Evolutionary conservation across 768 basidiomycete species (phyloP).

Genomic region (Amanita muscaria): DNA sequence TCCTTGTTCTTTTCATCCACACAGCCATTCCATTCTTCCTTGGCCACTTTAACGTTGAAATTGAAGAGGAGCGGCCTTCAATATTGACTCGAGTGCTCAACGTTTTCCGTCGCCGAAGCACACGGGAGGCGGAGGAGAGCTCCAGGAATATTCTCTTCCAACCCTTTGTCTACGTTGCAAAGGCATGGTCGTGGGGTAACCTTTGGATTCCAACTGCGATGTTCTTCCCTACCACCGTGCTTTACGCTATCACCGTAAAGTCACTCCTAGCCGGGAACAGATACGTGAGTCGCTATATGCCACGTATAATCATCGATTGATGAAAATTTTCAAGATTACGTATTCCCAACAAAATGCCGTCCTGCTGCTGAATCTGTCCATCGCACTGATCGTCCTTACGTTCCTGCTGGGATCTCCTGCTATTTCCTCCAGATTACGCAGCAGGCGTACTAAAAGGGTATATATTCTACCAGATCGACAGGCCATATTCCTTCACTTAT

Average conservation of each 20-base stretch:
- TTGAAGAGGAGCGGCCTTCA: slow-evolving; percentile 3
- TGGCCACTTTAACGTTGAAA: slow-evolving; percentile 4
- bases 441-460: not conserved
- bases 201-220: slow-evolving; percentile 4
- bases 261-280: slow-evolving; percentile 30
- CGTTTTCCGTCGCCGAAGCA: not conserved
- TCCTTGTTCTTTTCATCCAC: slow-evolving; percentile 36
- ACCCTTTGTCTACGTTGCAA: not conserved
- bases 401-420: slow-evolving; percentile 31
- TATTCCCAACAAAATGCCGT: slow-evolving; percentile 51
- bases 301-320: slow-evolving; percentile 37
- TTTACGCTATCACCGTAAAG: not conserved
- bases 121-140: not conserved
- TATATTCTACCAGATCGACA: slow-evolving; percentile 18
- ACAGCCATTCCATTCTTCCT: slow-evolving; percentile 16
- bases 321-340: slow-evolving; percentile 45
- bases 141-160: too few species aligned
- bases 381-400: slow-evolving; percentile 41
- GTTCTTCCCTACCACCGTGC: not conserved
- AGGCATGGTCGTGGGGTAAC: not conserved
- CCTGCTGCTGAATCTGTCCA: slow-evolving; percentile 36
- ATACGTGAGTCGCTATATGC: slow-evolving; percentile 32
- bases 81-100: slow-evolving; percentile 8
- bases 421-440: slow-evolving; percentile 17
- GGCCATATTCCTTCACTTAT: slow-evolving; percentile 43